These are phyloP conservation scores for Leonotis leonurus DNA, from an alignment of 257 asterid species.

Conservation along the genomic window DNA sequence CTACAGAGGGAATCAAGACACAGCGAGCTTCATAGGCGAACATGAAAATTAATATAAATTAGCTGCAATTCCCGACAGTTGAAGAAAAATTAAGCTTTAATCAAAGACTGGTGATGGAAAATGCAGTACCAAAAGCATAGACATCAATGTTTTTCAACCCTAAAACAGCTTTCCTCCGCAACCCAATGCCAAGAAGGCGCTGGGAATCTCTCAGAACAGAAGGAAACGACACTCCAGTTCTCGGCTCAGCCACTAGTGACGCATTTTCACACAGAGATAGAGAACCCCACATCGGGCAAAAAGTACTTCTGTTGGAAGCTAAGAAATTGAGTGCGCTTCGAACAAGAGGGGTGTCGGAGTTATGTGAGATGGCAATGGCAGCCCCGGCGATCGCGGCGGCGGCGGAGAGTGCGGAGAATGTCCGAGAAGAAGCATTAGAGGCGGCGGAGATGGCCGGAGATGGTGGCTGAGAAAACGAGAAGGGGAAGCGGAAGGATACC, in stretches of 20 bases:
- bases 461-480: constrained; percentile 86
- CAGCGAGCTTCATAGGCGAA: not conserved
- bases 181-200: constrained; percentile 79
- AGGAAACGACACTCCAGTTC: constrained; percentile 76
- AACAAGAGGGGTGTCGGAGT: constrained; percentile 28
- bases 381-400: constrained; percentile 45
- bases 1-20: not conserved
- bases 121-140: constrained; percentile 74
- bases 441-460: constrained; percentile 31
- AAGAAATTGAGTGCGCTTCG: constrained; percentile 40
- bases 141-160: constrained; percentile 89
- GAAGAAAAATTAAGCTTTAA: not conserved
- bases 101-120: not conserved
- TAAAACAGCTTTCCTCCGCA: constrained; percentile 56
- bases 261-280: constrained; percentile 46
- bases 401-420: constrained; percentile 23
- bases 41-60: not conserved
- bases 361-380: constrained; percentile 42
- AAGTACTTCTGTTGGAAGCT: constrained; percentile 16
- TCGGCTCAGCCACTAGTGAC: constrained; percentile 52
- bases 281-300: constrained; percentile 57
- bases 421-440: constrained; percentile 22
- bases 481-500: constrained; percentile 78
- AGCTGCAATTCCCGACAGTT: not conserved
- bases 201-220: constrained; percentile 59